Evolutionary conservation across 352 stramenopile species (phyloP), one percentile per base, ranked within the genome.

Genomic region (Elongisporangium undulatum): DNA sequence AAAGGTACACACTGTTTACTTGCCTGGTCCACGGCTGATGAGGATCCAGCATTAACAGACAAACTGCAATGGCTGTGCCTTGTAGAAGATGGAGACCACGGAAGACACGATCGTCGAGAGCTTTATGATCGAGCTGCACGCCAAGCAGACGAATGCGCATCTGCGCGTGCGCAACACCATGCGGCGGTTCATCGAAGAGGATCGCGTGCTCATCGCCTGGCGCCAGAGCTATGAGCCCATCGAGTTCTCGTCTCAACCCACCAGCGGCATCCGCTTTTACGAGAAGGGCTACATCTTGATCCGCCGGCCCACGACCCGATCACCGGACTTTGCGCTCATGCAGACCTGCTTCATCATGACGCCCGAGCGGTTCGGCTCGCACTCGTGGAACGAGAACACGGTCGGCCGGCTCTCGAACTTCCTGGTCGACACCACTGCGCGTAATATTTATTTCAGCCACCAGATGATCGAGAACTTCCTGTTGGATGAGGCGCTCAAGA

Each of bases 231-330:
- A 74, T 5, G 77, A 88, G 53, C 72, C 77, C 0, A 63, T 85
- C 9, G 71, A 85, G 55, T 63, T 87, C 24, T 77, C 71, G 20
- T 74, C 76, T 24, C 68, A 76, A 51, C 72, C 66, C 1, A 84
- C 75, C 24, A 77, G 82, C 55, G 80, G 80, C 56, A 71, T 88
- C 4, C 63, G 73, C 19, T 68, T 90, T 41, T 67, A 78, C 52
- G 77, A 87, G 51, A 79, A 78, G 26, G 81, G 81, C 39, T 88
- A 77, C 64, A 89, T 77, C 41, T 19, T 83, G 50, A 73, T 89
- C 52, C 74, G 75, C 53, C 69, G 66, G 2, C 67, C 68, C 16
- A 71, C 21, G 4, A 75, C 61, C 21, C 29, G 63, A 15, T 65
- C 60, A 4, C 20, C 26, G 5, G 58, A 74, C 8, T 67, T 74